Base-by-base conservation (phyloP, 2,329 filamentous ascomycete genomes). In the Stachybotrys echinatus region DNA sequence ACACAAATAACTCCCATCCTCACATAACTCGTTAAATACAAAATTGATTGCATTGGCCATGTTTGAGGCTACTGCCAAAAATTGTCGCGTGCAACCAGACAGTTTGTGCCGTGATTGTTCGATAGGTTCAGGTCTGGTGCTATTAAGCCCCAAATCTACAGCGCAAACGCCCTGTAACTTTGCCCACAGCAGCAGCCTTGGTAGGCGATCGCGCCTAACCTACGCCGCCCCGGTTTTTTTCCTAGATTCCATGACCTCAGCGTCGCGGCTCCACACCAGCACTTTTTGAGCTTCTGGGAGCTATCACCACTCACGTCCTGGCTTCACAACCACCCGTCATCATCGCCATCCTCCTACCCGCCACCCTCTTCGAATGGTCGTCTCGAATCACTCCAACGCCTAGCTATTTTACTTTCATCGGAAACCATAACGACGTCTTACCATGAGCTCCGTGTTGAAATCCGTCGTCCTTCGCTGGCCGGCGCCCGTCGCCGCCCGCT, bases 381-480 rank as follows among this genome's bases (percentile, higher is more conserved):
- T 34, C 27, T 14, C 10, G n/a, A n/a, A n/a, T n/a, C n/a, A n/a
- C n/a, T n/a, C n/a, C n/a, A n/a, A n/a, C n/a, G n/a, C n/a, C n/a
- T n/a, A n/a, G n/a, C n/a, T n/a, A n/a, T n/a, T n/a, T n/a, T n/a
- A n/a, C n/a, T n/a, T n/a, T n/a, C n/a, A n/a, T n/a, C n/a, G n/a
- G n/a, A n/a, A n/a, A n/a, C n/a, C n/a, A n/a, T n/a, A n/a, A n/a
- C 5, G 14, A 34, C 27, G 2, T 34, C 5, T n/a, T 2, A 34
- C 14, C 34, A 67, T 67, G 65, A 58, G 64, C 23, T 62, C 61
- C 20, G 51, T 64, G 39, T 50, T 67, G 23, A 67, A 65, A 58
- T 57, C 62, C 14, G 54, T 65, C 43, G 65, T 64, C 54, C 52
- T 65, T 59, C 62, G 64, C 55, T 60, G 61, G 54, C 64, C 57